Base-by-base conservation (phyloP, 225 moss, liverwort and hornwort species). In the Lunularia cruciata region DNA sequence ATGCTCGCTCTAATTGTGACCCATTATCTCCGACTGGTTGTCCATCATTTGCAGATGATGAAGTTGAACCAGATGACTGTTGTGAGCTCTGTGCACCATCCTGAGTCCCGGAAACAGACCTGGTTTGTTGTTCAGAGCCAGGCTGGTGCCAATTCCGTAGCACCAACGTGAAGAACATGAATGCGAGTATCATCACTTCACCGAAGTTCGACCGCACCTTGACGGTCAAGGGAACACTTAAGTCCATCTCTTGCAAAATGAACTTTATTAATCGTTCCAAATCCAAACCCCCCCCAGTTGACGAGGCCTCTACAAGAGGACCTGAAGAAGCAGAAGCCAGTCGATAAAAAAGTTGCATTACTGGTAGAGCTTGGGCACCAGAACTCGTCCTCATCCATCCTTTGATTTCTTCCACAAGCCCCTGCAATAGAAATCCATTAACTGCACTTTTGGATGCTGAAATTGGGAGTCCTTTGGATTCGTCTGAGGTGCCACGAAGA, bases 61-160 rank as follows among this genome's bases (percentile, higher is more conserved):
- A 67, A 63, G 53, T 75, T 65, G 75, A 39, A 72, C 76, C 73
- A 48, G 84, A 51, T 43, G 69, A 72, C 66, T 72, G 82, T 56
- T 83, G 82, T 20, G 65, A 34, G 63, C 16, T 61, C 25, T 64
- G 82, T 38, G 75, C 38, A 49, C 72, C 25, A 15, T 78, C 82
- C 22, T 20, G 57, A 19, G 32, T 30, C 19, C 70, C 62, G 40
- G 67, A 20, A 19, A 60, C 83, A 55, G 88, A 66, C 80, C 79
- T 88, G 63, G 73, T 47, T 76, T 90, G 90, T 36, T 89, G 89
- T 60, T 99, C 98, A 68, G 98, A 84, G 37, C 98, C 91, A 70
- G 98, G 98, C 80, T 93, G 93, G 77, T 93, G 93, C 98, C 98
- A 99, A 67, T 93, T 87, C 3, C 98, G 93, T 69, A 99, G 70